Base-by-base conservation (phyloP, 1,139 yeast genomes). In the Tardiomyces blankii region DNA sequence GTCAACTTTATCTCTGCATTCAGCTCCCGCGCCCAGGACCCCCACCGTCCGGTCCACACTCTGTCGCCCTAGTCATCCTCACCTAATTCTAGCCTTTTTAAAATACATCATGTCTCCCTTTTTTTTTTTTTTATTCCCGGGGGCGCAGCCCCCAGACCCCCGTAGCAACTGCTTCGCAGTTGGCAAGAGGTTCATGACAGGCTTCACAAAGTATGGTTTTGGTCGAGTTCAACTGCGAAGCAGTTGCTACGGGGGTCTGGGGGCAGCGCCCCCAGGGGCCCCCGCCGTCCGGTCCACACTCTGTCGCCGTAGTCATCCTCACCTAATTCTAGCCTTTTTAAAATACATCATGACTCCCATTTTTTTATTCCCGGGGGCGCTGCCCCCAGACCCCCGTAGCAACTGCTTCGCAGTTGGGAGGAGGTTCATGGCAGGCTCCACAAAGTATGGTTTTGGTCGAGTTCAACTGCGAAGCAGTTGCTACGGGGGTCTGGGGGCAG, bases 1-100 rank as follows among this genome's bases (percentile, higher is more conserved):
- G 62, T 87, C 54, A 91, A 91, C 65, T 91, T 88, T 58, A 39
- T 43, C 8, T 40, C 51, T 14, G 48, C 48, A 30, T 45, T 42
- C 41, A 38, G 41, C 27, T 6, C 41, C 7, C 35, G 39, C 14
- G 39, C 19, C n/a, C 11, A 14, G 4, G 32, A 19, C 18, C 28
- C 16, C 32, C 28, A 27, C 28, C 13, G 18, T 4, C 32, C 41
- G 3, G 32, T 13, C 9, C 25, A 39, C 28, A n/a, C 41, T 12
- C 35, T 48, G 40, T 33, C 39, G 39, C 18, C 18, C 4, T 39
- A 18, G 8, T 21, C 18, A 14, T 38, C 4, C n/a, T n/a, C 7
- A 21, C 25, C 7, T 21, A 21, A 21, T 21, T n/a, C n/a, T 12
- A 28, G n/a, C 13, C 27, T 39, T 39, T 39, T 39, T 13, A 39